Evolutionary conservation across 192 early-diverging fungal species (phyloP).

Genomic region (Entomortierella parvispora): DNA sequence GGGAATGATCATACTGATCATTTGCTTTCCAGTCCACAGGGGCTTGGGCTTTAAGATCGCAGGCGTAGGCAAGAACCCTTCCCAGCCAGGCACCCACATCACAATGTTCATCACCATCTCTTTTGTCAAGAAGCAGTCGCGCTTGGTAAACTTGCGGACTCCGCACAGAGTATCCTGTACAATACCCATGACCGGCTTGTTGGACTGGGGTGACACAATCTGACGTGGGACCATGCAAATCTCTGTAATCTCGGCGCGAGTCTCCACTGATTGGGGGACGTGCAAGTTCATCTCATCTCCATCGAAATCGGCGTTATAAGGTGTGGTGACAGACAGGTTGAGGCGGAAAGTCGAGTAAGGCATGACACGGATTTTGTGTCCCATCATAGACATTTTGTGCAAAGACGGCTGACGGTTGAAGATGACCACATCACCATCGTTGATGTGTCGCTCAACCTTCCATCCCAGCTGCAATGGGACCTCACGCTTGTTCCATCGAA

Average conservation of each 20-base stretch:
- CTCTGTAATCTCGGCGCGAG: conserved; percentile 93
- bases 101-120: no score
- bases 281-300: conserved; percentile 99
- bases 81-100: conserved; percentile 83
- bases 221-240: conserved; percentile 98
- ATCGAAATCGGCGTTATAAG: conserved; percentile 99
- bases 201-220: conserved; percentile 96
- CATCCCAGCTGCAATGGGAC: conserved; percentile 91
- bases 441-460: conserved; percentile 94
- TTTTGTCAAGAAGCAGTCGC: conserved; percentile 87
- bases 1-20: conserved; percentile 91
- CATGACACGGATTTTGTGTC: conserved; percentile 96
- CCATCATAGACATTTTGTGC: conserved; percentile 99
- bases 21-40: conserved; percentile 99
- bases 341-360: conserved; percentile 99
- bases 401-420: conserved; percentile 99
- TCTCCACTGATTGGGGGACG: conserved; percentile 97
- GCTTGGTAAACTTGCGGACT: conserved; percentile 93
- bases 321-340: conserved; percentile 96
- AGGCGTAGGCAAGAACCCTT: conserved; percentile 92
- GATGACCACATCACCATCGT: conserved; percentile 96
- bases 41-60: conserved; percentile 94
- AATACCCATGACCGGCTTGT: conserved; percentile 99
- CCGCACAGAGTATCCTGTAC: conserved; percentile 99
- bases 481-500: conserved; percentile 61